Evolutionary conservation across 2,329 filamentous ascomycete species (phyloP), one percentile per base, ranked within the genome.

Genomic region (Trichoderma aggressivum): DNA sequence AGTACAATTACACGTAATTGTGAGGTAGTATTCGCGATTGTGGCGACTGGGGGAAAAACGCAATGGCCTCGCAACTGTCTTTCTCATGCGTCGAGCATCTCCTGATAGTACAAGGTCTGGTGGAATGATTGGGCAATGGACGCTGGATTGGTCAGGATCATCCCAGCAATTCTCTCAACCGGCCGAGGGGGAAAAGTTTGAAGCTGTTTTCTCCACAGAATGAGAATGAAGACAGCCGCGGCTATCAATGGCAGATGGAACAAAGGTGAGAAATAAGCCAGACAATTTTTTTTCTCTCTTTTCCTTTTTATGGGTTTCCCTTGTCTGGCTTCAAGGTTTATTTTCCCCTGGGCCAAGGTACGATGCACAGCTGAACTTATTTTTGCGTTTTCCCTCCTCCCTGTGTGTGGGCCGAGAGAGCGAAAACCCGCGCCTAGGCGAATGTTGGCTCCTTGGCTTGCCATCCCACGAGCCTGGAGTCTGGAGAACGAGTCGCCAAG

Each of bases 391-490:
- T 30, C n/a, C n/a, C 30, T 59, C 21, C 12, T 30, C 28, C 16
- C 28, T 56, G 47, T 70, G 59, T 26, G 65, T 61, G 65, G 56
- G 30, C 58, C 66, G 30, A 43, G 10, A 58, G 28, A 47, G 56
- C 66, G 26, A 61, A 61, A 39, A 69, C 28, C 66, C 62, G 43
- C 39, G 8, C 61, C 12, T 55, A 53, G 39, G 30, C 28, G 43
- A 55, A 65, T 21, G 61, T 59, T 59, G 66, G 66, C 53, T 43
- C 47, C 61, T 58, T 59, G 53, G 34, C 32, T 61, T 61, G 30
- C 56, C 28, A 59, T 71, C 61, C 69, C 61, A 36, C 55, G 53
- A 56, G 61, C 53, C 62, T 66, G 61, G 61, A 71, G 70, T 71
- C 47, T 68, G 70, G 56, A 67, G 63, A 67, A 62, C 32, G 63